phyloP scores from a whole-genome alignment of 202 grass and related monocot species.

The Digitaria exilis region DNA sequence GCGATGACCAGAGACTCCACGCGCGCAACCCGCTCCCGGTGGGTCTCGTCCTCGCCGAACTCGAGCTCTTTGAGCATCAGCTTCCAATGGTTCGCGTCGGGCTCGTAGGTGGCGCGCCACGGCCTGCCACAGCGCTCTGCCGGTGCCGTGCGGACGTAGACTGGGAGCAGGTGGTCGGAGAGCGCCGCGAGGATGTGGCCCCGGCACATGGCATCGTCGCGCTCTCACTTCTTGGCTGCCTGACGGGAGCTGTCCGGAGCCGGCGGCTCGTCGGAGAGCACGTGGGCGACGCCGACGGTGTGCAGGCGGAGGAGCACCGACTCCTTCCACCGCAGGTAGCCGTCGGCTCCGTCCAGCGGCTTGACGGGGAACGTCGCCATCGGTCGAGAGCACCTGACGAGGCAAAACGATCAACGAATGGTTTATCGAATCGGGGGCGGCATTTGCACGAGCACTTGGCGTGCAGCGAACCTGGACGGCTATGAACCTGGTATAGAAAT shows the following conservation, averaged over 20 bases:
- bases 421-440: neutral
- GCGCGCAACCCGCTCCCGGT: constrained; percentile 32
- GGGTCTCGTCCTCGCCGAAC: neutral
- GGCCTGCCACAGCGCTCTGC: constrained; percentile 31
- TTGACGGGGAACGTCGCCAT: neutral
- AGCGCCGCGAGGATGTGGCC: constrained; percentile 54
- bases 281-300: constrained; percentile 21
- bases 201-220: constrained; percentile 45
- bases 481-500: neutral
- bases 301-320: constrained; percentile 45
- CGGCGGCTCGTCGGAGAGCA: constrained; percentile 28
- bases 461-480: neutral
- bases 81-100: neutral
- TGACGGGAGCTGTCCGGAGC: neutral
- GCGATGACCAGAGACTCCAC: constrained; percentile 1
- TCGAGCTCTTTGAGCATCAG: neutral
- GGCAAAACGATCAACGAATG: neutral
- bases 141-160: constrained; percentile 41
- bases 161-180: constrained; percentile 44
- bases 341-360: constrained; percentile 5
- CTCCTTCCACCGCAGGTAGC: constrained; percentile 50
- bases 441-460: neutral
- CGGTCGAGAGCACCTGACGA: neutral
- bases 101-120: constrained; percentile 33
- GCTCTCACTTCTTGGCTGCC: constrained; percentile 24